Conservation (phyloP, 225 moss, liverwort and hornwort genomes). For the Antitrichia curtipendula region DNA sequence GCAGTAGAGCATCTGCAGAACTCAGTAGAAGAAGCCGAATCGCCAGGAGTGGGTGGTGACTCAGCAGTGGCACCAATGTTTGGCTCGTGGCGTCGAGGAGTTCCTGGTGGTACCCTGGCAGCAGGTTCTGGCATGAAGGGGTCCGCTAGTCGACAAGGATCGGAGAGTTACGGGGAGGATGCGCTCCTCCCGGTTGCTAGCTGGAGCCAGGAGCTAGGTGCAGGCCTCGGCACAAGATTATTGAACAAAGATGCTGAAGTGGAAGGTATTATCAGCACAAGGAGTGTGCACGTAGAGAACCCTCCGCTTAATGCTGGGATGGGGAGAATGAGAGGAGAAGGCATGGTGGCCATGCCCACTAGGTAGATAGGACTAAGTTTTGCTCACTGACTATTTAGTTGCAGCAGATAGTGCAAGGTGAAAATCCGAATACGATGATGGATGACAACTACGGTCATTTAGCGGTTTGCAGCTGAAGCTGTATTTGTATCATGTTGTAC, state of each 20-base stretch:
- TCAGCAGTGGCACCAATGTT: conserved; percentile 33
- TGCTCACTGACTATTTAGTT: conserved; percentile 39
- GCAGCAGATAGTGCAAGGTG: conserved; percentile 58
- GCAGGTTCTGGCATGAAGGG: conserved; percentile 10
- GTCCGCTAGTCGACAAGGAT: conserved; percentile 40
- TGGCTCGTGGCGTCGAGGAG: conserved; percentile 95
- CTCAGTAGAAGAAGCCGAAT: conserved; percentile 12
- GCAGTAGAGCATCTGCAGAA: conserved; percentile 17
- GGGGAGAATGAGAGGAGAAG: conserved; percentile 75
- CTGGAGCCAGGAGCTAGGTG: conserved; percentile 99
- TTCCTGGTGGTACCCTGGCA: not conserved
- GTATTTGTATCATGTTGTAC: conserved; percentile 89
- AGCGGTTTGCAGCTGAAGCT: conserved; percentile 70
- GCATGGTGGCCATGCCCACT: conserved; percentile 89
- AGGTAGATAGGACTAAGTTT: conserved; percentile 60
- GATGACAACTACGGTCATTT: conserved; percentile 47
- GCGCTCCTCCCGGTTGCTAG: conserved; percentile 97
- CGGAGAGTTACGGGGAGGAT: conserved; percentile 69
- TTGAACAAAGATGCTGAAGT: conserved; percentile 52
- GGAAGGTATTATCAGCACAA: conserved; percentile 12
- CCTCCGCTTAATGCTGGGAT: conserved; percentile 27
- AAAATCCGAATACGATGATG: conserved; percentile 33
- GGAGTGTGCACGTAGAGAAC: conserved; percentile 30
- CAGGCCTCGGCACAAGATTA: conserved; percentile 85
- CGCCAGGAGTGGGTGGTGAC: not conserved